phyloP scores from a whole-genome alignment of 306 rosid genomes.

The Prinsepia uniflora region DNA sequence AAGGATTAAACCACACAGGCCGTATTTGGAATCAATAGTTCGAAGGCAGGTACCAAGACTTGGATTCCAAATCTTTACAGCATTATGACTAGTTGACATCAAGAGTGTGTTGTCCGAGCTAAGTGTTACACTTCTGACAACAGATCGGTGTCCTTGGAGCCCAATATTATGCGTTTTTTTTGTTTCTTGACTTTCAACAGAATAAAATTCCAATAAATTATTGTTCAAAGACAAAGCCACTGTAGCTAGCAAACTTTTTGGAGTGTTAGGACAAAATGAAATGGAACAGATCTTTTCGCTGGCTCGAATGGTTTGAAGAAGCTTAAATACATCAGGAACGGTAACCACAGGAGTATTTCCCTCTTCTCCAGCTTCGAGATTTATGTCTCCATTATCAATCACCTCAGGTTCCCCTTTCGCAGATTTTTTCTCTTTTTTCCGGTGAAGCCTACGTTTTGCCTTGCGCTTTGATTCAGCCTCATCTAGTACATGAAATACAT shows the following conservation, averaged over 20 bases:
- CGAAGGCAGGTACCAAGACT: conserved; percentile 89
- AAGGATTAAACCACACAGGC: conserved; percentile 71
- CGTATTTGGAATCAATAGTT: conserved; percentile 85
- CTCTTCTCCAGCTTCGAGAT: conserved; percentile 40
- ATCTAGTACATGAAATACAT: conserved; percentile 75
- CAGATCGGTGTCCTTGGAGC: conserved; percentile 93
- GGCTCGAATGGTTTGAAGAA: conserved; percentile 73
- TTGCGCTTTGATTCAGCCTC: conserved; percentile 74
- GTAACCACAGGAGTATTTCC: conserved; percentile 43
- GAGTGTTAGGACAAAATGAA: conserved; percentile 68
- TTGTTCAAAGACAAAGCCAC: conserved; percentile 85
- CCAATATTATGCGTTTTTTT: conserved; percentile 58
- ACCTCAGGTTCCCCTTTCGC: conserved; percentile 41
- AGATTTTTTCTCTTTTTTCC: conserved; percentile 81
- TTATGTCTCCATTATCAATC: conserved; percentile 41
- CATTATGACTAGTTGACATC: conserved; percentile 95
- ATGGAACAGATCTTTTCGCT: conserved; percentile 87
- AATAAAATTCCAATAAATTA: conserved; percentile 73
- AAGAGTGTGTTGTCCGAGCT: conserved; percentile 81
- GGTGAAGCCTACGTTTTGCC: conserved; percentile 79
- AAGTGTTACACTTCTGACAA: conserved; percentile 80
- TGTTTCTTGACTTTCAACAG: conserved; percentile 46
- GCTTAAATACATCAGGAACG: conserved; percentile 75
- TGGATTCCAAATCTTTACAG: conserved; percentile 93
- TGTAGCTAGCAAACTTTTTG: conserved; percentile 68